These are phyloP conservation scores for Bruguiera gymnorhiza DNA, from an alignment of 345 rosid genomes.

Conservation along the genomic window DNA sequence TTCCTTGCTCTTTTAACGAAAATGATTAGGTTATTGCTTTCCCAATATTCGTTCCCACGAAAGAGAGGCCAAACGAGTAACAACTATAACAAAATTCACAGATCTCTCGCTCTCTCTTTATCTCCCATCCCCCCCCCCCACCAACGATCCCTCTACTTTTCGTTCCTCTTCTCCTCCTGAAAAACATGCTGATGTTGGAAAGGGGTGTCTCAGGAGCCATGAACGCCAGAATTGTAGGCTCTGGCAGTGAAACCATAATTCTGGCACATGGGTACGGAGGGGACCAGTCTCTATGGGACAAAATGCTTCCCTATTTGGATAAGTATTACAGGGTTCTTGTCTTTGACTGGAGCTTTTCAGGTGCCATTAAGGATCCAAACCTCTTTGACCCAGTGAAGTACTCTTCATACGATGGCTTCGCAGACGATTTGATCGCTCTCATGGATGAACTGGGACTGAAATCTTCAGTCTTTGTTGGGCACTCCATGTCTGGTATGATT, in stretches of 20 bases:
- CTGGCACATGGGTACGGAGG: constrained; percentile 70
- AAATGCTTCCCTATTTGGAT: constrained; percentile 41
- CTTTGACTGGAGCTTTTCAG: constrained; percentile 79
- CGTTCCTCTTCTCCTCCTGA: background rate
- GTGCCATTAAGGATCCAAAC: constrained; percentile 50
- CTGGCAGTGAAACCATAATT: constrained; percentile 14
- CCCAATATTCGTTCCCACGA: background rate
- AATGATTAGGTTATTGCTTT: background rate
- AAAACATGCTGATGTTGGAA: constrained; percentile 37
- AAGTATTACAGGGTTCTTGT: constrained; percentile 43
- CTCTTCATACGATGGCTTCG: constrained; percentile 53
- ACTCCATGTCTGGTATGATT: constrained; percentile 83
- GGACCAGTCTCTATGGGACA: constrained; percentile 52
- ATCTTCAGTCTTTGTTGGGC: constrained; percentile 56
- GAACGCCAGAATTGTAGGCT: constrained; percentile 63
- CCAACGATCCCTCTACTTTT: background rate
- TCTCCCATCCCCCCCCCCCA: background rate
- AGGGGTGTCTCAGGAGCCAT: constrained; percentile 41
- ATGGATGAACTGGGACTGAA: constrained; percentile 49
- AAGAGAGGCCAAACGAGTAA: background rate
- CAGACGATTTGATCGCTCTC: constrained; percentile 52
- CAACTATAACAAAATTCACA: background rate
- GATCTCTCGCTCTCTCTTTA: background rate
- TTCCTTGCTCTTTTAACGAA: no score
- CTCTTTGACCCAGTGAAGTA: constrained; percentile 56